Base-by-base conservation (phyloP, 768 basidiomycete species). In the Crucibulum laeve region DNA sequence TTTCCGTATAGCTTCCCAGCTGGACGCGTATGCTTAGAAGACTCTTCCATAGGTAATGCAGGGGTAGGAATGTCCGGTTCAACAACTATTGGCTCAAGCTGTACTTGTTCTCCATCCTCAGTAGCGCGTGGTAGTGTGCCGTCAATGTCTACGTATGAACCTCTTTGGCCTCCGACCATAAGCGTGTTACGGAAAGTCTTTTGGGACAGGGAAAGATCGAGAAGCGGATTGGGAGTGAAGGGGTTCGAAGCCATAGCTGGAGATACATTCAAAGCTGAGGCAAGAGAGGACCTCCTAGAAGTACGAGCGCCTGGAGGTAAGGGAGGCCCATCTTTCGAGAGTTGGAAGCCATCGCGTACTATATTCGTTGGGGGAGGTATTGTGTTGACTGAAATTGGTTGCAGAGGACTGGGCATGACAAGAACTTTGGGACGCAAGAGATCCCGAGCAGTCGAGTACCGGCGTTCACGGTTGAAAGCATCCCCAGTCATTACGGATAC, bases 391-490 rank as follows among this genome's bases (percentile, higher is more conserved):
- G 67, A 55, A 14, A 63, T 54, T 40, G 71, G 65, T 53, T 93
- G 87, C 26, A 95, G 67, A 1, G 91, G 89, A 48, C 85, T 87
- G 7, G 93, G 93, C 93, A 96, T 95, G 48, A 96, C 81, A 35
- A 96, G 81, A n/a, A 92, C 75, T 60, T 92, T 92, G 1, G 93
- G 93, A 17, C 92, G 76, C 52, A 95, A 71, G 34, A 95, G 69
- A 24, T 92, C 88, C 44, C 84, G 51, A 10, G 86, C 85, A 7
- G 82, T 81, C 6, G 88, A 90, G 54, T 80, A 82, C 15, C 73
- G 80, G 26, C 81, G 77, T 33, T 82, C 76, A 39, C 67, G 70
- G 42, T 53, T 51, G 52, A 57, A 55, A 35, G 56, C 62, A 26
- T 60, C 68, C 25, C 63, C 67, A 38, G 70, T 70, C 59, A 68